Evolutionary conservation across 306 rosid species (phyloP).

Genomic region (Luffa aegyptiaca): DNA sequence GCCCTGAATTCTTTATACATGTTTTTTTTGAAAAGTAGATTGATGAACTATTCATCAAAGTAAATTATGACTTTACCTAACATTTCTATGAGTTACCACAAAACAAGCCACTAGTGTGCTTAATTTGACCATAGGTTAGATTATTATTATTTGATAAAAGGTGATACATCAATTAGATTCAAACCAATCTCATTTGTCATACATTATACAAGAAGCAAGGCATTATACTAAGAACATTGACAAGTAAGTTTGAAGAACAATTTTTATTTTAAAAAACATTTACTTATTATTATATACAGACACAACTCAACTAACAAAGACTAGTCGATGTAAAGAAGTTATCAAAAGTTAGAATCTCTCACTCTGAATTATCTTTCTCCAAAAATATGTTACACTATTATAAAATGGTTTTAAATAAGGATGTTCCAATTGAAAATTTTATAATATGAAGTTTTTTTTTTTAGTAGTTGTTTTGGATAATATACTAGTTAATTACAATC

Average conservation of each 20-base stretch:
- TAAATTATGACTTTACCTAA: no score
- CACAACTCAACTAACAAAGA: not conserved
- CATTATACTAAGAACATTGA: not conserved
- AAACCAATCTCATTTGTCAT: not conserved
- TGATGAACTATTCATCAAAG: no score
- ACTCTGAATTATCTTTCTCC: no score
- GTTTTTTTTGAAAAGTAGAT: no score
- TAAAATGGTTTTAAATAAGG: not conserved
- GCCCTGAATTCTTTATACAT: no score
- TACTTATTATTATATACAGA: no score
- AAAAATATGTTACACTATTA: not conserved
- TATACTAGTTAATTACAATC: not conserved
- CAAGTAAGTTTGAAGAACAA: no score
- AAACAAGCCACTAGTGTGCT: not conserved
- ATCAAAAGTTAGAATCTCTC: no score
- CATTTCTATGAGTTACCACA: not conserved
- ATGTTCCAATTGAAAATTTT: no score
- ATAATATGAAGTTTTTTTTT: not conserved
- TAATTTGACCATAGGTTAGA: not conserved
- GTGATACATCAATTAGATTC: not conserved
- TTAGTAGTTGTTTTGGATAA: no score
- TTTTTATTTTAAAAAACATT: no score
- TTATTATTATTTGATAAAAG: no score
- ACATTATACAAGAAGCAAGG: not conserved
- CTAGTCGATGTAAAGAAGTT: not conserved